A percentile compares a stretch with the other conserved stretches of the same genome.
phyloP scores from a whole-genome alignment of 345 rosid species.

The Citrus sinensis region DNA sequence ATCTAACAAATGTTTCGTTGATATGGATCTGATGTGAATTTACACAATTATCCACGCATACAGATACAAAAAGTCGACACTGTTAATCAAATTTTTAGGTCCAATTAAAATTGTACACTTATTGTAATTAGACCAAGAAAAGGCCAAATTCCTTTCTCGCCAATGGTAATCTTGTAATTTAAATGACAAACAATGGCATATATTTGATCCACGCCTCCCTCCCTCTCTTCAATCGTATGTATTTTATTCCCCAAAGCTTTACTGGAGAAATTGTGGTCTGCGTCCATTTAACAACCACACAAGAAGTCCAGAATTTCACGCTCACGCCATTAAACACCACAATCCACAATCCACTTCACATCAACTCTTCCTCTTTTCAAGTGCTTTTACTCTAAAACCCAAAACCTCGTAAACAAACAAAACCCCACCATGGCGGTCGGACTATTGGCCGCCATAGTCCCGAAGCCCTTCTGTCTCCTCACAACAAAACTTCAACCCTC shows the following conservation, averaged over 20 bases:
- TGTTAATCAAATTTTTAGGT: neutral
- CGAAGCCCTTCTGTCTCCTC: slow-evolving; percentile 36
- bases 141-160: neutral
- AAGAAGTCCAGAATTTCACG: neutral
- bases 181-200: neutral
- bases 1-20: neutral
- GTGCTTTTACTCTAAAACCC: neutral
- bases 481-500: slow-evolving; percentile 12
- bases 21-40: neutral
- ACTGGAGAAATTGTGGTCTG: slow-evolving; percentile 31
- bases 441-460: slow-evolving; percentile 40
- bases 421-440: slow-evolving; percentile 61
- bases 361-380: neutral
- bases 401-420: neutral
- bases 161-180: neutral
- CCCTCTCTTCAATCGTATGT: neutral
- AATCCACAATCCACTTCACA: neutral
- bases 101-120: neutral
- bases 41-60: neutral
- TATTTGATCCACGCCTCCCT: too few relatives aligned
- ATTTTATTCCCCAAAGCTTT: neutral
- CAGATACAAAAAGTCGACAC: too few relatives aligned
- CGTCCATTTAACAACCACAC: slow-evolving; percentile 26
- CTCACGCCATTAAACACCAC: neutral
- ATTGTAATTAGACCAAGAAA: too few relatives aligned